Evolutionary conservation across 2,329 filamentous ascomycete species (phyloP), one percentile per base, ranked within the genome.

Genomic region (Fusarium sambucinum): DNA sequence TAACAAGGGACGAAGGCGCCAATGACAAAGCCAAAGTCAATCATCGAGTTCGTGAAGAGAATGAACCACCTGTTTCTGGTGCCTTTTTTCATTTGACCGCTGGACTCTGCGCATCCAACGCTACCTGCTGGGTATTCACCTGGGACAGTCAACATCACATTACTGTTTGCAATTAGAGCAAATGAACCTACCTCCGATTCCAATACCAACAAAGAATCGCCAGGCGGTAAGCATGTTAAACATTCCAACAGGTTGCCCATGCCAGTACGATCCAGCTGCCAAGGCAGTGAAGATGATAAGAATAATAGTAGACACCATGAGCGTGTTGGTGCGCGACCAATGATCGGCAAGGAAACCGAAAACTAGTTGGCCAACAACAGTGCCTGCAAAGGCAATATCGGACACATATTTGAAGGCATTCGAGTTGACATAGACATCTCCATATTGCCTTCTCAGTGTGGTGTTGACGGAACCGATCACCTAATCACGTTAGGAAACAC

Each of bases 1-100:
- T 63, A 40, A 80, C 80, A 87, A 4, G 93, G 92, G 3, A 96
- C 88, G 64, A 97, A 88, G 1, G 92, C 90, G 11, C 92, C 90
- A 56, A 95, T 83, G 3, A 96, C 91, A 69, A 96, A 97, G 1
- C 92, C 94, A 74, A 80, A 87, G 75, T 96, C 92, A 63, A 97
- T 96, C 83, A 94, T 92, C 25, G 91, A 88, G 78, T 96, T 96
- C 46, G 92, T 97, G 78, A 96, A 96, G 68, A 97, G 84, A 72
- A 95, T 92, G 76, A 94, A 97, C 93, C 93, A 97, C 38, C 91
- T 85, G 76, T 97, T 95, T n/a, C 94, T 85, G 17, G 91, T 90
- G 13, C 94, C 94, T 17, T 81, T 78, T 77, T 93, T 93, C 61
- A 97, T 83, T 76, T 96, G 93, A 23, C 92, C 92, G 0, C 91